These are phyloP conservation scores for Saccharomycopsis phalli DNA, from an alignment of 1,139 yeast species.

Conservation along the genomic window DNA sequence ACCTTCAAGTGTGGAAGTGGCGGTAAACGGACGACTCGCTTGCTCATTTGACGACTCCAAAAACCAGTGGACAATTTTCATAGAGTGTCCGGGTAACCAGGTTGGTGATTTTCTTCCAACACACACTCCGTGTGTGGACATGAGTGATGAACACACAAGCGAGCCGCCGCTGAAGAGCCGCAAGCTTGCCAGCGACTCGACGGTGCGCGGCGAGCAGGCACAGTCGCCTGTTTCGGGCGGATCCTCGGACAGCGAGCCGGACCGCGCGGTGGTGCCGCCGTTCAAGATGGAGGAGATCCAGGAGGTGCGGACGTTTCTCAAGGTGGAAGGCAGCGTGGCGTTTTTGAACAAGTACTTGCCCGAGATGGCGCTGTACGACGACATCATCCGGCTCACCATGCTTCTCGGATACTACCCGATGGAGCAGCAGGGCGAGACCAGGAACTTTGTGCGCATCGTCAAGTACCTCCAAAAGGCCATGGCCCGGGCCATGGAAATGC, in stretches of 20 bases:
- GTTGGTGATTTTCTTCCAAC: neutral
- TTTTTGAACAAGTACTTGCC: conserved; percentile 57
- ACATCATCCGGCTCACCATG: conserved; percentile 23
- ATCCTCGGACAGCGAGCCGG: too few species aligned
- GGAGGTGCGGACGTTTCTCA: conserved; percentile 50
- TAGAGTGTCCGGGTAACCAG: too few species aligned
- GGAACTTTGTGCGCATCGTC: conserved; percentile 40
- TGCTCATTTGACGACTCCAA: too few species aligned
- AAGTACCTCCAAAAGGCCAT: conserved; percentile 50
- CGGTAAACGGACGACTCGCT: conserved; percentile 43
- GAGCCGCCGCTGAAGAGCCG: too few species aligned
- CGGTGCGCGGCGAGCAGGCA: too few species aligned
- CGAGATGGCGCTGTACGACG: conserved; percentile 24
- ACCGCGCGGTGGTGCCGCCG: too few species aligned
- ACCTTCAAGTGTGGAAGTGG: conserved; percentile 71
- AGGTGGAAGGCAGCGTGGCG: conserved; percentile 48
- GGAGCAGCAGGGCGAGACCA: conserved; percentile 29
- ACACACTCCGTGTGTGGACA: neutral
- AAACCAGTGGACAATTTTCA: too few species aligned
- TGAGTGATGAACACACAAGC: too few species aligned
- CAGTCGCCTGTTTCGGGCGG: too few species aligned
- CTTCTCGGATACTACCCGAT: conserved; percentile 27
- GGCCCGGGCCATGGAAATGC: conserved; percentile 45
- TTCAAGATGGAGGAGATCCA: conserved; percentile 34
- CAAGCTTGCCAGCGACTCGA: too few species aligned